A percentile compares a stretch with the other conserved stretches of the same genome.
Conservation (phyloP, 2,329 filamentous ascomycete genomes). For the Coniochaeta sp. region DNA sequence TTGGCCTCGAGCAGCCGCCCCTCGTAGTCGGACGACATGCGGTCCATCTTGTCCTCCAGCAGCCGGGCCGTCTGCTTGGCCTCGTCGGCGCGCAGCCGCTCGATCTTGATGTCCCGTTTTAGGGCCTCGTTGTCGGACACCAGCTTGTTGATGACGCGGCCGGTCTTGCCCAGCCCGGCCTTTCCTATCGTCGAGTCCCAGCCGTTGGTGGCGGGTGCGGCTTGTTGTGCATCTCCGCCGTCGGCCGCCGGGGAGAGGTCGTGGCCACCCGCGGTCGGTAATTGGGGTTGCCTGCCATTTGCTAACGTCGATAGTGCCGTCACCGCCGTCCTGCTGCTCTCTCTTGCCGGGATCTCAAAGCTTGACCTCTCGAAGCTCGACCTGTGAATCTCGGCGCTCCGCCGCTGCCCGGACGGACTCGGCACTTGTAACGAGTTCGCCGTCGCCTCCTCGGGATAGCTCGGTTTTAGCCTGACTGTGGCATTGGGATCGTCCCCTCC, state of each 20-base stretch:
- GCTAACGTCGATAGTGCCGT: constrained; percentile 17
- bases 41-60: constrained; percentile 65
- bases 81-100: constrained; percentile 60
- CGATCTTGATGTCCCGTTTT: constrained; percentile 64
- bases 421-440: not conserved
- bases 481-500: constrained; percentile 15
- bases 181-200: constrained; percentile 64
- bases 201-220: constrained; percentile 12
- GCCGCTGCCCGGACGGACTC: not conserved
- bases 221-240: not conserved
- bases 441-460: constrained; percentile 5
- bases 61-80: constrained; percentile 61
- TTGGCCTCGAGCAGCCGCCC: constrained; percentile 61
- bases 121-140: constrained; percentile 75
- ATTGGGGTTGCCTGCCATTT: not conserved
- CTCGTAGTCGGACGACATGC: constrained; percentile 61
- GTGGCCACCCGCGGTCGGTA: not conserved
- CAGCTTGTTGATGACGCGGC: constrained; percentile 72
- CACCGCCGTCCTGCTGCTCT: constrained; percentile 3
- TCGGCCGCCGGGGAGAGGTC: not conserved
- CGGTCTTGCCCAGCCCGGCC: constrained; percentile 66
- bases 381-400: constrained; percentile 6
- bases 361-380: constrained; percentile 16
- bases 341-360: constrained; percentile 1
- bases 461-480: constrained; percentile 30